Conservation (phyloP, 2,329 filamentous ascomycete species). For the Pestalotiopsis sp. region DNA sequence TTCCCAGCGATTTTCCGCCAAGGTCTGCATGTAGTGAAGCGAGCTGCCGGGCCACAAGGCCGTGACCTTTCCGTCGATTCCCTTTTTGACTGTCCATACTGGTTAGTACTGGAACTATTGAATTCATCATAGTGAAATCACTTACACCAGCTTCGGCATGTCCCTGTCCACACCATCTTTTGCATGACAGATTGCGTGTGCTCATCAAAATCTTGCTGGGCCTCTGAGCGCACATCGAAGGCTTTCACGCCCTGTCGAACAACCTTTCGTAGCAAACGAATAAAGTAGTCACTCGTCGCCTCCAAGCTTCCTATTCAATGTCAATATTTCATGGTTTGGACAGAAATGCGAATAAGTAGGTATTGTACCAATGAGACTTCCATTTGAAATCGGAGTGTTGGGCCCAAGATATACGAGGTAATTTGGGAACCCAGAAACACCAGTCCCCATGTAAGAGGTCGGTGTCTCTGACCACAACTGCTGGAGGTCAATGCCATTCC, state of each 20-base stretch:
- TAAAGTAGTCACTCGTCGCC: not conserved
- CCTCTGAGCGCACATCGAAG: not conserved
- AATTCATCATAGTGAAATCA: too few species aligned
- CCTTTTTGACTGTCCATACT: not conserved
- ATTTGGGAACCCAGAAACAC: not conserved
- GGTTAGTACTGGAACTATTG: too few species aligned
- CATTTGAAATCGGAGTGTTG: not conserved
- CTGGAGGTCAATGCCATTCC: not conserved
- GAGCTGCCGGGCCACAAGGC: not conserved
- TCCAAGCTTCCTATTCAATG: not conserved
- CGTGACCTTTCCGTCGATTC: not conserved
- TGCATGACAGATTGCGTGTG: not conserved
- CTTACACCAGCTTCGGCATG: not conserved
- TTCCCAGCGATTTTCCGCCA: not conserved
- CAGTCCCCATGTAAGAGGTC: not conserved
- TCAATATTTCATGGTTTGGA: not conserved
- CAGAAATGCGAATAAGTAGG: not conserved
- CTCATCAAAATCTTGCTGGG: not conserved
- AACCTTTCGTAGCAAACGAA: not conserved
- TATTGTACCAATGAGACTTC: not conserved
- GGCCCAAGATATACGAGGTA: not conserved
- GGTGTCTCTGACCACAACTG: not conserved
- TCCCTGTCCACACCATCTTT: not conserved
- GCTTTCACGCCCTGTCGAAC: not conserved
- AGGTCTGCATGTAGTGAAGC: not conserved